Base-by-base conservation (phyloP, 202 grass and related monocot genomes). In the Setaria italica region DNA sequence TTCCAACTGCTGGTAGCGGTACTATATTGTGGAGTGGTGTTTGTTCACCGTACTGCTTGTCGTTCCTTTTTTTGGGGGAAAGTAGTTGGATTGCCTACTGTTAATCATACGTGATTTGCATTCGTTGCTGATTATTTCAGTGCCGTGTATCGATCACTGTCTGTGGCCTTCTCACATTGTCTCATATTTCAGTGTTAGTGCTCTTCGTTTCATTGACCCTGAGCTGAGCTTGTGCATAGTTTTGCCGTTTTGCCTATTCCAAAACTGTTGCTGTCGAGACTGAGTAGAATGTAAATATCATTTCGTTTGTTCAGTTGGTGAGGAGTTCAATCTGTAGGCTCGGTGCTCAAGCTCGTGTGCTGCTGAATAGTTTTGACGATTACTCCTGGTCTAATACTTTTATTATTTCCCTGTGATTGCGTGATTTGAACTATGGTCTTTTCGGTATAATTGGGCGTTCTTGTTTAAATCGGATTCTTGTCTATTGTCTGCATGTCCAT, bases 241-340 rank as follows among this genome's bases (percentile, higher is more conserved):
- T 41, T 85, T 76, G 34, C 63, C 6, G 21, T 50, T 55, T 89
- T 43, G 21, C 54, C 42, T 49, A 37, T 33, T 78, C 56, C 5
- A 42, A 42, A 43, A 62, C 49, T 77, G 78, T 32, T 57, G 11
- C 9, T 69, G 4, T 39, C 34, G 45, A 35, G 16, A 20, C 30
- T 19, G 49, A 10, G 39, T 89, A 47, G 4, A 74, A 51, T 76
- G n/a, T 68, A 11, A 77, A 19, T 62, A 29, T 49, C 1, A 8
- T 76, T 62, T 33, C 11, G 46, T 51, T 57, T 67, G 41, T 66
- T 42, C 81, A n/a, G 39, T 59, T 78, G 39, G 17, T 59, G 19
- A 80, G 20, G 7, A 75, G 4, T 68, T 37, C 4, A 76, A 20
- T 48, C 3, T 4, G 45, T 33, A 53, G 32, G 20, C 19, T 39